These are phyloP conservation scores for Castanopsis chinensis DNA, from an alignment of 306 rosid genomes.

Conservation along the genomic window DNA sequence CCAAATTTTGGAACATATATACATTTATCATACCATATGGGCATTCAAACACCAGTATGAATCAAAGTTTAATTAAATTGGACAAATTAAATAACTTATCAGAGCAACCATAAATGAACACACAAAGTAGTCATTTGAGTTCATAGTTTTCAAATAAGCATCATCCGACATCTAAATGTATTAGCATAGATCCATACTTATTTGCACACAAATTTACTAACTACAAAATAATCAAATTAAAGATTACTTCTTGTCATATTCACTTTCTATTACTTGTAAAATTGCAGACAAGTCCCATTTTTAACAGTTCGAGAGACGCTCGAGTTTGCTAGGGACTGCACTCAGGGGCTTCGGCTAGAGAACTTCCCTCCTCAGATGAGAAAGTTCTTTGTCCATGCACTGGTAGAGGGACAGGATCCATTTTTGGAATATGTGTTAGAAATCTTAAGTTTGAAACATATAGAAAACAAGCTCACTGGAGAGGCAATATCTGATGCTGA, in stretches of 20 bases:
- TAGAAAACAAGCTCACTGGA: background rate
- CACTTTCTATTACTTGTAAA: background rate
- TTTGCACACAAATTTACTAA: background rate
- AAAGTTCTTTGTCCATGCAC: constrained; percentile 1
- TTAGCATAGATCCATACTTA: background rate
- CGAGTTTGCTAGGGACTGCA: constrained; percentile 7
- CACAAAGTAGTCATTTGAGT: background rate
- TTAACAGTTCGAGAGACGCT: background rate
- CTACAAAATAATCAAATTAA: background rate
- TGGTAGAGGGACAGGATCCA: constrained; percentile 6
- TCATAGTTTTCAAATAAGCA: too few relatives aligned
- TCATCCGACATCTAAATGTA: too few relatives aligned
- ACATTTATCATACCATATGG: background rate
- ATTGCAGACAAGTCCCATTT: constrained; percentile 4
- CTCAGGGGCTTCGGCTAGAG: constrained; percentile 2
- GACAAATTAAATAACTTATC: background rate
- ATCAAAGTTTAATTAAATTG: background rate
- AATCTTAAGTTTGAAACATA: constrained; percentile 4
- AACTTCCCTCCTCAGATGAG: constrained; percentile 6
- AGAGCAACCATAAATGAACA: background rate
- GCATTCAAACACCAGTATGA: background rate
- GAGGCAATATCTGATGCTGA: background rate
- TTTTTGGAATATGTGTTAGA: constrained; percentile 10
- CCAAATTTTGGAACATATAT: background rate
- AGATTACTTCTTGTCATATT: background rate